These are phyloP conservation scores for Globisporangium cederbergense DNA, from an alignment of 352 stramenopile genomes.

Conservation along the genomic window DNA sequence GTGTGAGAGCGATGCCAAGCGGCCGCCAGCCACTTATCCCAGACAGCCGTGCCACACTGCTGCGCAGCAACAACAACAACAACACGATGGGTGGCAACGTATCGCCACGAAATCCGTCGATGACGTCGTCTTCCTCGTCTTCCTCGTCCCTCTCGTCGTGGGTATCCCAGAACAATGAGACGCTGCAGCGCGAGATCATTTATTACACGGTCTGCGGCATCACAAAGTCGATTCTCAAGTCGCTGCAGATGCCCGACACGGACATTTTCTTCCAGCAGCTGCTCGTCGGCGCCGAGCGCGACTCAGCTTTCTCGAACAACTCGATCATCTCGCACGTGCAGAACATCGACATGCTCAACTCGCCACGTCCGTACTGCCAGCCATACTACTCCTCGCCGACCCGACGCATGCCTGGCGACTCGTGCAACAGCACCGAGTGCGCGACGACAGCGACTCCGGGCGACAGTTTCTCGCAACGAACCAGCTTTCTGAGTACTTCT, in stretches of 20 bases:
- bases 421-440: constrained; percentile 5
- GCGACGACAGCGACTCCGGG: constrained; percentile 6
- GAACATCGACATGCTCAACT: constrained; percentile 32
- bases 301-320: constrained; percentile 43
- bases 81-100: neutral
- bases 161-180: constrained; percentile 67
- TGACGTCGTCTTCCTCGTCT: constrained; percentile 23
- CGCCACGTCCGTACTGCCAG: constrained; percentile 51
- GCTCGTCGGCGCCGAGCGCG: constrained; percentile 50
- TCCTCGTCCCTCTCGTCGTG: constrained; percentile 33
- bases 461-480: constrained; percentile 6
- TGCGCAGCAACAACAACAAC: constrained; percentile 7
- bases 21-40: constrained; percentile 2
- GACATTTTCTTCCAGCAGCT: constrained; percentile 35
- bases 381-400: constrained; percentile 1
- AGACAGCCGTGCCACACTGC: neutral
- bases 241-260: constrained; percentile 31
- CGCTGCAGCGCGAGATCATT: constrained; percentile 77
- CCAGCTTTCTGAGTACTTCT: constrained; percentile 13
- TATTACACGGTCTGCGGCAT: constrained; percentile 82
- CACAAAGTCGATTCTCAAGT: constrained; percentile 66
- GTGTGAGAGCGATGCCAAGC: neutral
- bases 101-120: neutral
- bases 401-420: constrained; percentile 4
- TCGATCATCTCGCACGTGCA: constrained; percentile 49